Base-by-base conservation (phyloP, 306 rosid species). In the Rosa lucieae region DNA sequence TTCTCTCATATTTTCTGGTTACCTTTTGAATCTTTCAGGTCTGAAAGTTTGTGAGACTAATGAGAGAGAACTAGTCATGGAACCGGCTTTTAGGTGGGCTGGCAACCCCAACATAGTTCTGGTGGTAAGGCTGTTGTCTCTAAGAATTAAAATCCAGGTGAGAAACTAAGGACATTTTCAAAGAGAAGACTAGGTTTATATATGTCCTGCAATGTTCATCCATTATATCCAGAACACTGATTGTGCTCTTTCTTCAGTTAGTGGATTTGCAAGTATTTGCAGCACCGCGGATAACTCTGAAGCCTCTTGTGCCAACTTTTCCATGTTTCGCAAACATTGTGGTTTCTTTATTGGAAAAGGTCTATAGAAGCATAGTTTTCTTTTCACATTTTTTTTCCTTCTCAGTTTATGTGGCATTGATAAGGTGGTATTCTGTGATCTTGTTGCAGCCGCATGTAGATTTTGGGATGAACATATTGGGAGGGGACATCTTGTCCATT, bases 401-500 rank as follows among this genome's bases (percentile, higher is more conserved):
- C 29, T 82, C 69, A 61, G 8, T 44, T 11, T 8, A 14, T 26
- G 35, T 75, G 46, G 10, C 20, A 21, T 15, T 39, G 44, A 42
- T 66, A n/a, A 75, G 51, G 80, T 68, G 69, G 40, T 48, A 72
- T 35, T 44, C 65, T 52, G 13, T 75, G 46, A 70, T 79, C 32
- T 26, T 40, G 70, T 8, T 88, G 81, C 91, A 94, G 99, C 99
- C 97, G 39, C 95, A 87, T 72, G 88, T 94, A 56, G 99, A 94
- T 81, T 94, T 94, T 65, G 99, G 98, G 74, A 62, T 92, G 86
- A 88, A 86, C 66, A 73, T 94, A 87, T 81, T 86, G 65, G 99
- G 99, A 87, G 99, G 90, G 77, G 99, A 94, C 82, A 35, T 90
- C 79, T 92, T 94, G 99, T 84, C 98, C 67, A 90, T 94, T 78